Conservation (phyloP, 1,284 basidiomycete genomes). For the Kwoniella shivajii region DNA sequence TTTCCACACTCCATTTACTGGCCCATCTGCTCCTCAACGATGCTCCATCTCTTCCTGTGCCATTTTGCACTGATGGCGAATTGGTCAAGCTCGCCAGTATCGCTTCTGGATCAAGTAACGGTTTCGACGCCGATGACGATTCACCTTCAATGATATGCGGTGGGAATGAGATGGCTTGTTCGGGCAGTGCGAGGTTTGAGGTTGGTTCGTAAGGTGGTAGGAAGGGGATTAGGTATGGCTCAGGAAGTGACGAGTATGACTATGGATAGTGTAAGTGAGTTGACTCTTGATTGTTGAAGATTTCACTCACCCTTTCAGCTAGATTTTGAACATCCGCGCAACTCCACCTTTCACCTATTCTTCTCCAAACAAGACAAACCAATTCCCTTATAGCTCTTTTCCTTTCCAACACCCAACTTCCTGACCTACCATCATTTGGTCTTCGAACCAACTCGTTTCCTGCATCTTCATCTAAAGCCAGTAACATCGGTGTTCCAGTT, state of each 20-base stretch:
- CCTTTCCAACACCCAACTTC: constrained; percentile 52
- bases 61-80: constrained; percentile 62
- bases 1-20: constrained; percentile 69
- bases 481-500: constrained; percentile 80
- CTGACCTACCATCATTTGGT: constrained; percentile 51
- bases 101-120: constrained; percentile 60
- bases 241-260: constrained; percentile 36
- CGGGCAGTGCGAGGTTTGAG: constrained; percentile 32
- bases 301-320: constrained; percentile 62
- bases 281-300: neutral
- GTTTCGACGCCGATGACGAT: constrained; percentile 31
- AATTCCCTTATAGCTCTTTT: constrained; percentile 67
- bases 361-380: constrained; percentile 66
- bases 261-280: constrained; percentile 7
- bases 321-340: constrained; percentile 60
- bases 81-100: constrained; percentile 62
- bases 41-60: constrained; percentile 65
- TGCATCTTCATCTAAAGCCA: constrained; percentile 69
- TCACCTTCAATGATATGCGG: constrained; percentile 41
- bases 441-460: constrained; percentile 53
- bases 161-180: constrained; percentile 42
- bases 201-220: constrained; percentile 15
- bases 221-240: constrained; percentile 45
- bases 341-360: constrained; percentile 73
- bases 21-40: constrained; percentile 62